Conservation (phyloP, 2,329 filamentous ascomycete species). For the Stagonosporopsis cucurbitacearum region DNA sequence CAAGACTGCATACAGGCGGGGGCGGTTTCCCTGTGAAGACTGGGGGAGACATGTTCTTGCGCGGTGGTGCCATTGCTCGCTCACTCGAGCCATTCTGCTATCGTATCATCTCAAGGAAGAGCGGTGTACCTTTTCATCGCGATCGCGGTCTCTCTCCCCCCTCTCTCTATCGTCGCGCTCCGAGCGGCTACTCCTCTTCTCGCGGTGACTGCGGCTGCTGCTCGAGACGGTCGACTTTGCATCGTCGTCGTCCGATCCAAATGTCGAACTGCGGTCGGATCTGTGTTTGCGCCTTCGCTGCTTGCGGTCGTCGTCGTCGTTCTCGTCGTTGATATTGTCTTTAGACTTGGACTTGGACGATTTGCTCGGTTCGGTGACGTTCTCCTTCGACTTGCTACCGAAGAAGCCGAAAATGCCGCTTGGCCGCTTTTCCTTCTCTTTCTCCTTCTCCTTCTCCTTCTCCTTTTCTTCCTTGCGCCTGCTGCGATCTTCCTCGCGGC, state of each 20-base stretch:
- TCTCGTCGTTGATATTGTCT: slow-evolving; percentile 50
- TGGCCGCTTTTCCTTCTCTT: slow-evolving; percentile 52
- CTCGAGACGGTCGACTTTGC: slow-evolving; percentile 44
- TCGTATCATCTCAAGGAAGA: slow-evolving; percentile 37
- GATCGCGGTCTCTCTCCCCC: slow-evolving; percentile 29
- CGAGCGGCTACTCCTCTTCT: slow-evolving; percentile 52
- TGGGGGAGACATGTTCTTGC: background rate
- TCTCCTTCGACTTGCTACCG: slow-evolving; percentile 54
- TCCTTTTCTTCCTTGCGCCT: slow-evolving; percentile 28
- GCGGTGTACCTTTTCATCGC: slow-evolving; percentile 48
- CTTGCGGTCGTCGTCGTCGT: slow-evolving; percentile 52
- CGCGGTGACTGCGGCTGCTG: slow-evolving; percentile 45
- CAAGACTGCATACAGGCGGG: background rate
- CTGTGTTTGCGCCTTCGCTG: slow-evolving; percentile 55
- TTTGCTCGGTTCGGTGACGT: slow-evolving; percentile 41
- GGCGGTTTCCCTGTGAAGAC: background rate
- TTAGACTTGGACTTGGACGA: slow-evolving; percentile 39
- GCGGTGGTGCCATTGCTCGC: slow-evolving; percentile 24
- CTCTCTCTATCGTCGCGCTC: slow-evolving; percentile 45
- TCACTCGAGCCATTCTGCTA: too few species aligned
- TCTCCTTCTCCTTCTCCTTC: slow-evolving; percentile 45
- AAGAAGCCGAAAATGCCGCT: slow-evolving; percentile 56
- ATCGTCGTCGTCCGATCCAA: slow-evolving; percentile 50
- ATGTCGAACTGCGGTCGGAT: slow-evolving; percentile 47
- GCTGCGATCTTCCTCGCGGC: slow-evolving; percentile 49